Evolutionary conservation across 352 stramenopile genomes (phyloP), one percentile per base, ranked within the genome.

Genomic region (Globisporangium rhizosaccharum): DNA sequence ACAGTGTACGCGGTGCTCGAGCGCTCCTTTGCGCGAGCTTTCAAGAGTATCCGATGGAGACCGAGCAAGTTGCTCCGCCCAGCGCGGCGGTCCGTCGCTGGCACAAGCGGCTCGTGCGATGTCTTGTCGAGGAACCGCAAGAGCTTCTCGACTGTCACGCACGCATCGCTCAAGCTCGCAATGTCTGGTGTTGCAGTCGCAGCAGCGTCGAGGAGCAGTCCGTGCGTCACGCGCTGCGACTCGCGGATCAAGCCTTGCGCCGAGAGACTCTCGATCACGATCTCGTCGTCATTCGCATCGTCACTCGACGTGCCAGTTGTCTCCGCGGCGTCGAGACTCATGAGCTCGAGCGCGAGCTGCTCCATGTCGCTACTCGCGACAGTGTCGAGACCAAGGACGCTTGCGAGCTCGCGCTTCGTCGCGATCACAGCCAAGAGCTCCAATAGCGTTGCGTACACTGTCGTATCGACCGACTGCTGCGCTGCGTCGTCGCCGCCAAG

Each of bases 201-300:
- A n/a, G 11, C 18, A 49, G 72, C 53, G 37, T 78, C 53, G 8
- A 45, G 25, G 30, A 56, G 26, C 37, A 48, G 33, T 6, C 71
- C 60, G 23, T 70, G 70, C 37, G 67, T 61, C 28, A 77, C 45
- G 26, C 57, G 52, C 17, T 67, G 70, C 25, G 70, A 58, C 51
- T 86, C 76, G 45, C 76, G 72, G 28, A 86, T 68, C 55, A 86
- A 57, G 0, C 76, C 76, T 33, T 86, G 76, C 2, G 75, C 58
- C 28, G 76, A 77, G 53, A 86, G 62, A 53, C 76, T 86, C 55
- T 83, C 76, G 23, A 86, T 65, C 33, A 86, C 73, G 28, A 86
- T 86, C 53, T 84, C 76, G 49, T 86, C 76, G 51, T 86, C 76
- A 56, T 82, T 62, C 26, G 81, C 42, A 20, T 57, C 57, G 37